Conservation (phyloP, 2,329 filamentous ascomycete species). For the Pseudogymnoascus pannorum region DNA sequence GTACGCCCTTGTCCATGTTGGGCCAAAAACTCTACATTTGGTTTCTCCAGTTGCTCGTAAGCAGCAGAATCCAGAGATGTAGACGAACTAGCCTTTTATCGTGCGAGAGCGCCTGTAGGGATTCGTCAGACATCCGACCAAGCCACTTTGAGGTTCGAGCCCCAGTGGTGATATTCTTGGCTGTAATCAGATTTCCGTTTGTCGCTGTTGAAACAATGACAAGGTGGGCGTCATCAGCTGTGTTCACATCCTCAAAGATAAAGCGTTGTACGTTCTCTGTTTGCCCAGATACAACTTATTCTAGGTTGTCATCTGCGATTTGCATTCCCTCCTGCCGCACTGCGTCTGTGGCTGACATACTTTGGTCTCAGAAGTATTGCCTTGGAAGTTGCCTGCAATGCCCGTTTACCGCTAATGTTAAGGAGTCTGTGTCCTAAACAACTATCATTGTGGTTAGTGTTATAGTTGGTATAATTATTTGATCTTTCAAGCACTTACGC, state of each 20-base stretch:
- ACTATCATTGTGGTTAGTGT: neutral
- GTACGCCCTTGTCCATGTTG: neutral
- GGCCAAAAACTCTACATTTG: neutral
- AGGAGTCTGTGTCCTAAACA: neutral
- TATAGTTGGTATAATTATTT: too few relatives aligned
- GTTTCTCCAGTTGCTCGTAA: neutral
- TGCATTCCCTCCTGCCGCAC: neutral
- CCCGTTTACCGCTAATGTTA: neutral
- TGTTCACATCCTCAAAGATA: neutral
- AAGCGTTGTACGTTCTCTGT: neutral
- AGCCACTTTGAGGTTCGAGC: neutral
- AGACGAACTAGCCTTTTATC: neutral
- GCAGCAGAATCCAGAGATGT: neutral
- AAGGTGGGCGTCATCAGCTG: neutral
- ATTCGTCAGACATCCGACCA: neutral
- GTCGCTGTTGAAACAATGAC: neutral
- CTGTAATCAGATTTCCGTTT: neutral
- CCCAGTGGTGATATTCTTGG: neutral
- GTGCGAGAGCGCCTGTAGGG: neutral
- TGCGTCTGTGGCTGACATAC: neutral
- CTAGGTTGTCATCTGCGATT: neutral
- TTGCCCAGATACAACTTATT: neutral
- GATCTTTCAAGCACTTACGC: neutral
- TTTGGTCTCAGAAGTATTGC: neutral
- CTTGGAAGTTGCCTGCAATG: too few relatives aligned